Percentiles rank a stretch among this genome's conserved stretches.
Evolutionary conservation across 2,329 filamentous ascomycete genomes (phyloP).

Genomic region (Metarhizium album): DNA sequence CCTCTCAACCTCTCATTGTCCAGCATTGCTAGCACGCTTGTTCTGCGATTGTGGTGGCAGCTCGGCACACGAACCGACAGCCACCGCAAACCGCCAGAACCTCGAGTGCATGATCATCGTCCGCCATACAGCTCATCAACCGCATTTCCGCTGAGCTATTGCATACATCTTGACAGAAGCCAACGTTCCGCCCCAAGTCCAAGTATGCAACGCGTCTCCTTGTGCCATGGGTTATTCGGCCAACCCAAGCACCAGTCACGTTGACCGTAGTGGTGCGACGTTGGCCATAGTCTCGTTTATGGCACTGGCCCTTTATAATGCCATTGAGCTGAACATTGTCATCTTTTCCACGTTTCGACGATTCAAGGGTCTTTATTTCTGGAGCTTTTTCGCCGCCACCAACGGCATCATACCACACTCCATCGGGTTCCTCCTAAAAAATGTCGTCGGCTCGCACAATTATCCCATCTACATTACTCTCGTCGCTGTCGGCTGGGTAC

Average conservation of each 20-base stretch:
- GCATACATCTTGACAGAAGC: not conserved
- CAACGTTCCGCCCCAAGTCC: not conserved
- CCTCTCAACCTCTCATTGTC: not conserved
- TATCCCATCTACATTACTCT: conserved; percentile 11
- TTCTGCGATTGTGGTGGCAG: not conserved
- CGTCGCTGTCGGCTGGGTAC: conserved; percentile 16
- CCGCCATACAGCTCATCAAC: not conserved
- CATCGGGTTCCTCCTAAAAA: conserved; percentile 35
- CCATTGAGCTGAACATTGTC: conserved; percentile 20
- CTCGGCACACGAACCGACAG: not conserved
- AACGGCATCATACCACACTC: conserved; percentile 24
- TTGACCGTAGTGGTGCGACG: not conserved
- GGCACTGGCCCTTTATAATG: conserved; percentile 17
- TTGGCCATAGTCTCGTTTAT: conserved; percentile 4
- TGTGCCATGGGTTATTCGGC: conserved; percentile 5
- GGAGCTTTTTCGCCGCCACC: conserved; percentile 24
- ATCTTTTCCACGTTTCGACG: conserved; percentile 22
- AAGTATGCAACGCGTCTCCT: conserved; percentile 1
- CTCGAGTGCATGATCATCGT: not conserved
- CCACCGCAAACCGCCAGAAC: not conserved
- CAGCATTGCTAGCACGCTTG: not conserved
- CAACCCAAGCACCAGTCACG: conserved; percentile 2
- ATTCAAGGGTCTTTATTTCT: conserved; percentile 25
- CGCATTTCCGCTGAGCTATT: not conserved
- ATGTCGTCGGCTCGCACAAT: conserved; percentile 12